phyloP scores from a whole-genome alignment of 2,329 filamentous ascomycete species.

The Zopfia rhizophila region DNA sequence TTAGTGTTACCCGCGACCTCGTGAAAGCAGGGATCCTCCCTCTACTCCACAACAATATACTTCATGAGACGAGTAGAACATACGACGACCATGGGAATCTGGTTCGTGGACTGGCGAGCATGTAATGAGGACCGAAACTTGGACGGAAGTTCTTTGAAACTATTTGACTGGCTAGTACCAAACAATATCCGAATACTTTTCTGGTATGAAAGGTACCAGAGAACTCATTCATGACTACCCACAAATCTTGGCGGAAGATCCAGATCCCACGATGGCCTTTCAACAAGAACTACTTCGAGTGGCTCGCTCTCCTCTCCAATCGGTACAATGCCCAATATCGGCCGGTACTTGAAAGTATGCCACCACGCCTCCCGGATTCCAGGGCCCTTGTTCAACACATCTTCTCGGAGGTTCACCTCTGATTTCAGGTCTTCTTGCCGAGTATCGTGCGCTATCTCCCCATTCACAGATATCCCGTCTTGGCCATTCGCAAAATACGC shows the following conservation, averaged over 20 bases:
- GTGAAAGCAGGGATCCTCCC: constrained; percentile 1
- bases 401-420: constrained; percentile 17
- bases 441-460: constrained; percentile 39
- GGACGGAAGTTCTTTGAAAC: not conserved
- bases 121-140: not conserved
- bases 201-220: constrained; percentile 4
- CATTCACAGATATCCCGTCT: constrained; percentile 18
- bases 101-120: not conserved
- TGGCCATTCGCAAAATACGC: constrained; percentile 21
- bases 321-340: constrained; percentile 81
- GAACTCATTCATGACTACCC: constrained; percentile 44
- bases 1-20: constrained; percentile 8
- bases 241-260: constrained; percentile 75
- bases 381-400: constrained; percentile 31
- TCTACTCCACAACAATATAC: constrained; percentile 4
- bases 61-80: constrained; percentile 2
- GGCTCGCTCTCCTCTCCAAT: constrained; percentile 59
- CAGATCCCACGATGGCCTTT: constrained; percentile 85
- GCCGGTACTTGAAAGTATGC: constrained; percentile 92
- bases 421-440: constrained; percentile 18
- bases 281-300: constrained; percentile 86
- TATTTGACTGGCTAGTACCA: not conserved
- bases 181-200: too few relatives aligned
- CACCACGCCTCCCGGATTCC: constrained; percentile 64
- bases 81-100: not conserved